Evolutionary conservation across 1,284 basidiomycete genomes (phyloP), one percentile per base, ranked within the genome.

Genomic region (Gymnopus androsaceus): DNA sequence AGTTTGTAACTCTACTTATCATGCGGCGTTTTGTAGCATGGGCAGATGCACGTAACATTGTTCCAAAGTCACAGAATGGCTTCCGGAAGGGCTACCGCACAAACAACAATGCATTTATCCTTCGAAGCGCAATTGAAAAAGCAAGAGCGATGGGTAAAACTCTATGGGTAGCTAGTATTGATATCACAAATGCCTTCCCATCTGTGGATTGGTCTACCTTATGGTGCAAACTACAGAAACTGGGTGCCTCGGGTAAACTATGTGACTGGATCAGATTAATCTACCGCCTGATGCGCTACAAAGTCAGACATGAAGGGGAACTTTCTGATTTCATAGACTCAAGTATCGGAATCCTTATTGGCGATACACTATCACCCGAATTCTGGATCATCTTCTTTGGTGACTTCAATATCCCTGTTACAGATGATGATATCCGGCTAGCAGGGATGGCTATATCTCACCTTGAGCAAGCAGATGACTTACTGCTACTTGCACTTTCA

Each of bases 21-120:
- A 21, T 67, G 11, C 34, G 49, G 7, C 41, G 63, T 0, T 19
- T 67, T 1, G 48, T 56, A 0, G 45, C 41, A n/a, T 68, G 63
- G 63, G 61, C 64, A 34, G 63, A 65, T 9, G 36, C 28, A 1
- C 17, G 19, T 2, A 31, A 49, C 12, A 36, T 62, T 2, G 30
- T 69, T 1, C 67, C 66, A 0, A 31, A 28, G 12, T 61, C 61
- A 1, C 67, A 69, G 54, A 69, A 66, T 55, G 64, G 66, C 0
- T 69, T 69, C 48, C 52, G 66, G 7, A 9, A 40, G 5, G 53
- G 54, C 0, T 61, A 61, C 31, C 61, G 61, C 0, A 67, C 65
- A 2, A 60, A 57, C 42, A 69, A 69, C 54, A 67, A 69, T 51
- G 44, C 52, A 4, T 68, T 68, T 49, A 58, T 68, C 1, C 63